Evolutionary conservation across 192 early-diverging fungal genomes (phyloP).

Genomic region (Rhizophagus sp.): DNA sequence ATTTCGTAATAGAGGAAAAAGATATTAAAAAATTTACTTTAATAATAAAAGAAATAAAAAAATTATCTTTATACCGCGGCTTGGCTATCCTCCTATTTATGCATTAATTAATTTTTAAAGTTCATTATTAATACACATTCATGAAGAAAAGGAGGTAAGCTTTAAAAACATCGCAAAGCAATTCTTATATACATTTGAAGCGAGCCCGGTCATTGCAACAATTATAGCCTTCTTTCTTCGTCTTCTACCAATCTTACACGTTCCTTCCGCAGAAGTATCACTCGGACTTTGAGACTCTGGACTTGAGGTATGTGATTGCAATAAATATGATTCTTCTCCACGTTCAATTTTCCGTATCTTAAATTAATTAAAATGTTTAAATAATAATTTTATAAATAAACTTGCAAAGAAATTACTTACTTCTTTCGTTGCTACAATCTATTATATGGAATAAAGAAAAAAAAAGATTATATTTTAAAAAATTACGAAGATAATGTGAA

Average conservation of each 20-base stretch:
- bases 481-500: background rate
- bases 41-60: background rate
- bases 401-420: background rate
- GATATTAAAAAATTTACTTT: background rate
- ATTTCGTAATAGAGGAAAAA: background rate
- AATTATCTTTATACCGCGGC: background rate
- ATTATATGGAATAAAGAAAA: background rate
- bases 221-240: conserved; percentile 7
- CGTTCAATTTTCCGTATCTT: conserved; percentile 6
- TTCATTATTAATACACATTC: background rate
- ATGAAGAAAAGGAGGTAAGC: background rate
- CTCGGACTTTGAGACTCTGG: too few relatives aligned
- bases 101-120: background rate
- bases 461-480: background rate
- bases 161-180: background rate
- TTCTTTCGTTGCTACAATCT: conserved; percentile 12
- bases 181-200: background rate
- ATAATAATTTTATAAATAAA: background rate
- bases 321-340: conserved; percentile 6
- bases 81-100: conserved; percentile 3
- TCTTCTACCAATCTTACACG: background rate
- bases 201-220: conserved; percentile 1
- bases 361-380: background rate
- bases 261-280: too few relatives aligned
- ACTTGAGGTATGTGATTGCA: background rate